Base-by-base conservation (phyloP, 805 yeast species). In the Ogataea henricii region DNA sequence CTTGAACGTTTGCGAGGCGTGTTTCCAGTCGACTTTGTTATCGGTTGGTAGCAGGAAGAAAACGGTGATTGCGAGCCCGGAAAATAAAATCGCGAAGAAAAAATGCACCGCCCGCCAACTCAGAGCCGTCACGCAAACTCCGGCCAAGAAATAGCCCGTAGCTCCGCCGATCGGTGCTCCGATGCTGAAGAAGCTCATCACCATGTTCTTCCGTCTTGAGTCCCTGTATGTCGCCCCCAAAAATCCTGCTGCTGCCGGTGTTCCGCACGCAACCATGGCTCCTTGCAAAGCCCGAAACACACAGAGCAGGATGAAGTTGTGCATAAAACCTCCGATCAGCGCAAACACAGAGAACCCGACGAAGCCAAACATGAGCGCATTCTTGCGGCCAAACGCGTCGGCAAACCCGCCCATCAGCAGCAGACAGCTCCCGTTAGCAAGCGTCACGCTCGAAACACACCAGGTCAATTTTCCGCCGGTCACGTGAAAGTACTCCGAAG, bases 161-260 rank as follows among this genome's bases (percentile, higher is more conserved):
- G 74, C 72, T 40, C 68, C 72, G 17, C 81, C 81, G 4, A 72
- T 55, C 1, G 81, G 81, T 1, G 79, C 78, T 5, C 81, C 80
- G 2, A 72, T 71, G 7, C 72, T 59, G 49, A 74, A 71, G 26
- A 68, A 58, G 32, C 77, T 72, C 71, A 74, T 62, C 14, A 60
- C 77, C 52, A 68, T 52, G 53, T 74, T 74, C 50, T 73, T 73
- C 30, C 79, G 51, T 32, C 54, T 52, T 0, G 76, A 67, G 23
- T 72, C 70, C 26, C 56, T 57, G 48, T 76, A 76, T 4, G 63
- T 60, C 4, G 76, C 59, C 1, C 79, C 76, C 1, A 76, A 51
- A 36, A 74, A 64, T 1, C 79, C 81, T 6, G 76, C 77, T 27
- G 76, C 70, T 4, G 79, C 72, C 4, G 81, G 79, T 1, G 75